A percentile compares a stretch with the other conserved stretches of the same genome.
Conservation (phyloP, 1,284 basidiomycete species). For the Kalmanozyma brasiliensis region DNA sequence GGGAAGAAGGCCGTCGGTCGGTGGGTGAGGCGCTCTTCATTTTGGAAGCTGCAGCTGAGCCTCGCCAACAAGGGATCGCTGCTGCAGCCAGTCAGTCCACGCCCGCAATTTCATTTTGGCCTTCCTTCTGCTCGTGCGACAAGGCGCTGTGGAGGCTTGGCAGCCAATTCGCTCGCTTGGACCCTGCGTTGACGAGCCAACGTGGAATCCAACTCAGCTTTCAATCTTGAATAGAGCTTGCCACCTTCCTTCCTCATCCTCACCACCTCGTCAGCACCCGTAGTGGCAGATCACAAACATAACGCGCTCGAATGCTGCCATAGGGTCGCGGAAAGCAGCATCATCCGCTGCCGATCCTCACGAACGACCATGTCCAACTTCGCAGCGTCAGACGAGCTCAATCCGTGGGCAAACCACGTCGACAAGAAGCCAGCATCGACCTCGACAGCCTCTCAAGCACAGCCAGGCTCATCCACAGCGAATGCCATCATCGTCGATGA, state of each 20-base stretch:
- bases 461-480: slow-evolving; percentile 20
- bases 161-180: neutral
- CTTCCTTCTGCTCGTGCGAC: slow-evolving; percentile 6
- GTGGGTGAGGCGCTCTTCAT: too few relatives aligned
- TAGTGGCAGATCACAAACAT: too few relatives aligned
- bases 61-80: neutral
- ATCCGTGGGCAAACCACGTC: slow-evolving; percentile 18
- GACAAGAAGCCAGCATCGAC: neutral
- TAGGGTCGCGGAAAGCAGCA: neutral
- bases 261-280: too few relatives aligned
- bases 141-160: neutral
- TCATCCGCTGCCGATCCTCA: slow-evolving; percentile 2
- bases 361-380: slow-evolving; percentile 17
- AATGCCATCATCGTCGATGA: slow-evolving; percentile 40
- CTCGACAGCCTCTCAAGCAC: neutral
- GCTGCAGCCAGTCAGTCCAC: neutral
- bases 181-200: slow-evolving; percentile 7
- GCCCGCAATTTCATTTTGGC: neutral
- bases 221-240: neutral
- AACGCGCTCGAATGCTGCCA: too few relatives aligned
- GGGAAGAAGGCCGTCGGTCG: too few relatives aligned
- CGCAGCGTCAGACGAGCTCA: slow-evolving; percentile 18
- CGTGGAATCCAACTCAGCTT: slow-evolving; percentile 6
- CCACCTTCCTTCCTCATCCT: neutral
- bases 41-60: too few relatives aligned